These are phyloP conservation scores for Solanum appendiculatum DNA, from an alignment of 257 asterid genomes.

Conservation along the genomic window DNA sequence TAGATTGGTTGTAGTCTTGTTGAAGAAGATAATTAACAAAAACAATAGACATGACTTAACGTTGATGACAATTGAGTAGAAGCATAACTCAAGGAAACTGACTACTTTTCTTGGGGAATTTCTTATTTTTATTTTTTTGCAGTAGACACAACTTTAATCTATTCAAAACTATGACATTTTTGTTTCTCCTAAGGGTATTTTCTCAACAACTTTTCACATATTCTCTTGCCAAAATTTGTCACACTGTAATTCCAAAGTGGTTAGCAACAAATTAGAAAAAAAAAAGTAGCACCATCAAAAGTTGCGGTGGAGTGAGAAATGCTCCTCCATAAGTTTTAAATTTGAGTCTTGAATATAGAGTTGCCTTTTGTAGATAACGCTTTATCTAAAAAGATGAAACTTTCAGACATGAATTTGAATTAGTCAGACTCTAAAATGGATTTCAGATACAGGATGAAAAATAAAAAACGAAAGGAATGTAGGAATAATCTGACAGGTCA, in stretches of 20 bases:
- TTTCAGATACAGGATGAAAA: fast-evolving
- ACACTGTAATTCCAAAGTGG: not conserved
- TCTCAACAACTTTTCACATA: not conserved
- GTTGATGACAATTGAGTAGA: not conserved
- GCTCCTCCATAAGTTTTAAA: fast-evolving
- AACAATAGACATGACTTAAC: not conserved
- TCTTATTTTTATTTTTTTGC: not conserved
- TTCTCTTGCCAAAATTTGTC: not conserved
- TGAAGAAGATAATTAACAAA: not conserved
- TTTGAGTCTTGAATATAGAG: not conserved
- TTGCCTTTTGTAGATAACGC: fast-evolving
- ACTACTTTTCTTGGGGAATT: not conserved
- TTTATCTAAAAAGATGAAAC: fast-evolving
- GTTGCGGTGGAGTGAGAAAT: not conserved
- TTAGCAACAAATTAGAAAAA: not conserved
- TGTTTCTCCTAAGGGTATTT: not conserved
- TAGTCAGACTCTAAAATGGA: not conserved
- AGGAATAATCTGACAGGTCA: not conserved
- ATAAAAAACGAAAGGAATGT: not conserved
- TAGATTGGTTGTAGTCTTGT: not conserved
- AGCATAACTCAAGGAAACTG: not conserved
- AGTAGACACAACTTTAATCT: not conserved
- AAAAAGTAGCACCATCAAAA: not conserved
- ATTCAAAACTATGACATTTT: not conserved
- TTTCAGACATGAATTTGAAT: not conserved